Conservation (phyloP, 1,284 basidiomycete genomes). For the Fomitopsis betulina region DNA sequence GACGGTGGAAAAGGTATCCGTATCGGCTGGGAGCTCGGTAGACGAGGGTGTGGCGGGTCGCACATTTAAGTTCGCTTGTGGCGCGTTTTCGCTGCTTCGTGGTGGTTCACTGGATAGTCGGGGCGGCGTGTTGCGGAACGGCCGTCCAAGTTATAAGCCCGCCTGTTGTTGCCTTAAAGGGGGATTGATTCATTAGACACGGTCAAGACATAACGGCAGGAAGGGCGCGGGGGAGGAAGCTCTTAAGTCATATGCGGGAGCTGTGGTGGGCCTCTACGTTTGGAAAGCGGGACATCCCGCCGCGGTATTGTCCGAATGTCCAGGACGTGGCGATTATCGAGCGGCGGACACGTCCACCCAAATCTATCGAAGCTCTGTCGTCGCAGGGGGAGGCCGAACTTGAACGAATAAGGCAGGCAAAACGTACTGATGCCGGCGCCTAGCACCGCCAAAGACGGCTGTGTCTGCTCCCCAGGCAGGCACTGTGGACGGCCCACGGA, state of each 20-base stretch:
- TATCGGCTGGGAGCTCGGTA: neutral
- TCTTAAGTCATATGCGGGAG: neutral
- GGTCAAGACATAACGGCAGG: neutral
- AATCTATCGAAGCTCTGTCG: neutral
- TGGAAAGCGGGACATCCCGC: neutral
- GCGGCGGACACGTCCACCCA: neutral
- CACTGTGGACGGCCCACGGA: neutral
- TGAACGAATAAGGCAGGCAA: neutral
- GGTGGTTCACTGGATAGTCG: neutral
- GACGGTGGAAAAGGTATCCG: neutral
- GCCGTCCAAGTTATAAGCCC: neutral
- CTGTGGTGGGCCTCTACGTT: neutral
- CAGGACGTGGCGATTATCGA: neutral
- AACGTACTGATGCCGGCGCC: slow-evolving; percentile 2
- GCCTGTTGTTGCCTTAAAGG: neutral
- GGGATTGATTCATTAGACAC: neutral
- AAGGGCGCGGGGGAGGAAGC: neutral
- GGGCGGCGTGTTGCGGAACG: neutral
- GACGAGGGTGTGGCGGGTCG: neutral
- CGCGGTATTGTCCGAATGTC: neutral
- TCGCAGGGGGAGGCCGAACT: neutral
- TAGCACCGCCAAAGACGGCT: slow-evolving; percentile 2
- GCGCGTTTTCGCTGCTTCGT: neutral
- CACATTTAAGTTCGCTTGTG: neutral
- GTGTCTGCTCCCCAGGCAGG: neutral